Base-by-base conservation (phyloP, 2,329 filamentous ascomycete genomes). In the Harringtonia lauricola region DNA sequence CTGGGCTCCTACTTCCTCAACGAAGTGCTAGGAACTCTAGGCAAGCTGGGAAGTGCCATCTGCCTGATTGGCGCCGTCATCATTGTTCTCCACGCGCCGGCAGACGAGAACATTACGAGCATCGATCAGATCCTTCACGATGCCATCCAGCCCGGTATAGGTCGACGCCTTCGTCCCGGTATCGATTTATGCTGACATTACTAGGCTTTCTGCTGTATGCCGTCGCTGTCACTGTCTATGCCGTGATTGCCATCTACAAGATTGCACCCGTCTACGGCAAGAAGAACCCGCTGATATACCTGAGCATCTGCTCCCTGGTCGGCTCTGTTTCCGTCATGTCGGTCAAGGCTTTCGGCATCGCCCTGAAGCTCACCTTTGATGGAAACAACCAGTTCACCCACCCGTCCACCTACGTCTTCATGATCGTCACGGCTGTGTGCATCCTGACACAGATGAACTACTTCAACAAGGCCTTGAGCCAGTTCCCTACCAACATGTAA, bases 381-480 rank as follows among this genome's bases (percentile, higher is more conserved):
- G 92, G 90, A 43, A 83, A 94, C 64, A 98, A 98, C 64, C 92
- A 98, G 63, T 95, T 98, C 63, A 79, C 78, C 6, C 86, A 94
- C 55, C 86, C 94, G 2, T 95, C 88, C 40, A 98, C 94, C 47
- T 98, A 98, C 56, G 89, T 95, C 50, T 98, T 98, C 62, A 81
- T 90, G 64, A 95, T 98, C 52, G 78, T 96, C 51, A 92, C 89
- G 0, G 72, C 74, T 3, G 86, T 95, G 51, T 98, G 92, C 69
- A 96, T 98, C 59, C 64, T 98, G 53, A 95, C 89, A 9, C 92
- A 98, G 71, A 96, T 98, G 92, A 98, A 98, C 65, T 98, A 98
- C 65, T 95, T 98, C 66, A 98, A 98, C 72, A 98, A 98, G 65
- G 92, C 92, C 8, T 69, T 98, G 47, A 94, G 87, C 63, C 88